Percentiles rank a stretch among this genome's conserved stretches.
Evolutionary conservation across 176 grass and related monocot genomes (phyloP).

Genomic region (Areca catechu): DNA sequence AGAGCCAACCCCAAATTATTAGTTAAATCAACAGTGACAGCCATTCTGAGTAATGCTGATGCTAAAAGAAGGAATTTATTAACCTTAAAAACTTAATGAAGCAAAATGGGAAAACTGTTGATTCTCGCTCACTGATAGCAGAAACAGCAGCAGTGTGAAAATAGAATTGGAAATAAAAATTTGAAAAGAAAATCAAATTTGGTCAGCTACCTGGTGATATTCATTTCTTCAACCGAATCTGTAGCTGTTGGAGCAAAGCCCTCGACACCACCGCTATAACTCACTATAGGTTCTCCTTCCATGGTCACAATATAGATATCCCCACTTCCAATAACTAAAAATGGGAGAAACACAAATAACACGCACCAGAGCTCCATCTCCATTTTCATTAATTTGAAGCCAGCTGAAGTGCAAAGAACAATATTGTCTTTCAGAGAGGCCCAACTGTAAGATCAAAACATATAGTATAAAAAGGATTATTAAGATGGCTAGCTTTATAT

Average conservation of each 20-base stretch:
- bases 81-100: too few species aligned
- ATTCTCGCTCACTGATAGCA: too few species aligned
- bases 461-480: not conserved
- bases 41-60: too few species aligned
- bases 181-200: too few species aligned
- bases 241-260: slow-evolving; percentile 56
- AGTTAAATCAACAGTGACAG: too few species aligned
- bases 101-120: too few species aligned
- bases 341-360: slow-evolving; percentile 38
- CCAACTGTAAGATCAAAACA: slow-evolving; percentile 15
- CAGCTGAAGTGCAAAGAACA: not conserved
- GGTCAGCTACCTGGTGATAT: slow-evolving; percentile 54
- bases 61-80: too few species aligned
- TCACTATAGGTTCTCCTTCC: slow-evolving; percentile 82
- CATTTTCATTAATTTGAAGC: slow-evolving; percentile 30
- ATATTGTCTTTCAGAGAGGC: not conserved
- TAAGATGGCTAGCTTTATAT: not conserved
- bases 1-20: too few species aligned
- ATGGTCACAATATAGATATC: slow-evolving; percentile 92
- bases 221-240: slow-evolving; percentile 66
- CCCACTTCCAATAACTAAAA: slow-evolving; percentile 42
- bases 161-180: too few species aligned
- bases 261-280: slow-evolving; percentile 59
- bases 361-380: slow-evolving; percentile 29
- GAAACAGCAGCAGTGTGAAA: too few species aligned